Percentiles rank a stretch among this genome's conserved stretches.
phyloP scores from a whole-genome alignment of 1,284 basidiomycete genomes.

The Trichosporon sp. region DNA sequence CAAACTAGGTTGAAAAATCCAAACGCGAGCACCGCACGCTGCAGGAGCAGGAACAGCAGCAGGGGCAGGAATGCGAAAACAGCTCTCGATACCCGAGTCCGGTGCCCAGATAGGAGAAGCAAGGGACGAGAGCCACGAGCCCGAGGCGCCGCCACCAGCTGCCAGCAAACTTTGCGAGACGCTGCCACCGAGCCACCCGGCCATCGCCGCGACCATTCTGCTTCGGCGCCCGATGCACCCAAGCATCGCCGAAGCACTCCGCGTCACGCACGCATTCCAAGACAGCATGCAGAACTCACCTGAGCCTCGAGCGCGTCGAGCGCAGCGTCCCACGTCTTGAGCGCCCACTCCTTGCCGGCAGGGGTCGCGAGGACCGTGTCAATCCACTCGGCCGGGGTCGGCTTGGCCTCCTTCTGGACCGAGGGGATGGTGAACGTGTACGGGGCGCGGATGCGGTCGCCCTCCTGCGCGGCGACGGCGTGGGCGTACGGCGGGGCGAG shows the following conservation, averaged over 20 bases:
- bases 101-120: background rate
- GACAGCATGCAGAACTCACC: conserved; percentile 12
- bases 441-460: conserved; percentile 15
- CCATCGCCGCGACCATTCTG: background rate
- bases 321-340: conserved; percentile 9
- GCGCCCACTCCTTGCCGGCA: conserved; percentile 16
- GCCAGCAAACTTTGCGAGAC: background rate
- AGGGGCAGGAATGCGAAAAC: too few species aligned
- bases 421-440: conserved; percentile 17
- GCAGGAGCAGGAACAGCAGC: too few species aligned
- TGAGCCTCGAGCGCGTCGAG: conserved; percentile 15
- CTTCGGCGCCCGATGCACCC: background rate
- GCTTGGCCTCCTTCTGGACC: background rate
- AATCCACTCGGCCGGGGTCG: conserved; percentile 15
- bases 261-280: background rate
- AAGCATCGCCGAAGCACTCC: background rate
- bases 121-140: background rate
- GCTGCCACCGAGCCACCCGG: background rate
- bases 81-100: background rate
- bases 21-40: background rate
- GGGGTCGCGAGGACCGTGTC: conserved; percentile 10
- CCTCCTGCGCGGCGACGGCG: conserved; percentile 5
- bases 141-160: background rate
- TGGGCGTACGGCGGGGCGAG: conserved; percentile 21
- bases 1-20: background rate